phyloP scores from a whole-genome alignment of 176 grass and related monocot species.

The Cocos nucifera region DNA sequence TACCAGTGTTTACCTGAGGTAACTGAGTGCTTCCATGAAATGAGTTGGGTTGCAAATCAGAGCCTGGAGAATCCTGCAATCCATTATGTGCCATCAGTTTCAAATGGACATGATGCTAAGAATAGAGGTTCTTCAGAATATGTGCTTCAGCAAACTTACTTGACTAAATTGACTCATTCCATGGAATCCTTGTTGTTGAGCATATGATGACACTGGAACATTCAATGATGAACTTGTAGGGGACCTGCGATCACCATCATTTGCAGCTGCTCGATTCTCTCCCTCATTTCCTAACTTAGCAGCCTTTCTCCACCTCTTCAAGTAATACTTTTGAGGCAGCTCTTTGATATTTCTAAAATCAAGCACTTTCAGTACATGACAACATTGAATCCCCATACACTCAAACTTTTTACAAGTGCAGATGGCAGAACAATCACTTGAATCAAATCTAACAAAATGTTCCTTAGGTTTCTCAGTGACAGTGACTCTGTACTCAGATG shows the following conservation, averaged over 20 bases:
- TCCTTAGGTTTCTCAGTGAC: constrained; percentile 67
- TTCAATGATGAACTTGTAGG: constrained; percentile 6
- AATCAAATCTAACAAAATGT: constrained; percentile 71
- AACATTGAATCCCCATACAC: constrained; percentile 24
- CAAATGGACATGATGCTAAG: too few relatives aligned
- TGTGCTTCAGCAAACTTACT: background rate
- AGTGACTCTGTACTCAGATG: constrained; percentile 54
- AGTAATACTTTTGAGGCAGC: too few relatives aligned
- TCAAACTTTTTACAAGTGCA: constrained; percentile 25
- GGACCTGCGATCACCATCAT: constrained; percentile 8
- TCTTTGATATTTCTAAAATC: too few relatives aligned
- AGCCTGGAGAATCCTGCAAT: constrained; percentile 34
- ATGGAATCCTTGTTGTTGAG: constrained; percentile 5
- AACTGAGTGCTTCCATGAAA: constrained; percentile 27
- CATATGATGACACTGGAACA: constrained; percentile 8
- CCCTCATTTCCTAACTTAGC: too few relatives aligned
- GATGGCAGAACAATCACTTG: constrained; percentile 36
- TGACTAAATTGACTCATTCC: constrained; percentile 11
- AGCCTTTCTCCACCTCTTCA: too few relatives aligned
- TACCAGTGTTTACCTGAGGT: background rate
- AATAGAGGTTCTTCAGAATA: background rate
- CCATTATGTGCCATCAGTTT: background rate
- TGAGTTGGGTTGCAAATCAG: constrained; percentile 36
- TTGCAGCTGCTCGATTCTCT: background rate
- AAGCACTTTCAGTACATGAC: too few relatives aligned